These are phyloP conservation scores for Leccinum variicolor DNA, from an alignment of 768 basidiomycete species.

Conservation along the genomic window DNA sequence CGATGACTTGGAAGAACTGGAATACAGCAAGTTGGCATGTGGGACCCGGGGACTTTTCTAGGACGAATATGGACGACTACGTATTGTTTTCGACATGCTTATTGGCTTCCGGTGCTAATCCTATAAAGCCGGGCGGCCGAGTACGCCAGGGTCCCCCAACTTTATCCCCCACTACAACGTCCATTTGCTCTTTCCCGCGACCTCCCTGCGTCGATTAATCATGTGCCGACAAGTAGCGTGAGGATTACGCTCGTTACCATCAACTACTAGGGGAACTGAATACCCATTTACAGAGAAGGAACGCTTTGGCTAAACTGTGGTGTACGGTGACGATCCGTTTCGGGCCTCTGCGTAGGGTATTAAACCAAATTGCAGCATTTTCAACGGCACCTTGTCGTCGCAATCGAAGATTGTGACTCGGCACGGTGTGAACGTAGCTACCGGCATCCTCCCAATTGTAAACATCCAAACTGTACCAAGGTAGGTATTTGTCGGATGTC, in stretches of 20 bases:
- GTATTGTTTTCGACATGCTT: conserved; percentile 27
- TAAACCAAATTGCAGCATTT: conserved; percentile 54
- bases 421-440: conserved; percentile 60
- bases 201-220: conserved; percentile 1
- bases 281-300: conserved; percentile 53
- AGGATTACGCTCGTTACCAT: conserved; percentile 29
- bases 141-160: conserved; percentile 12
- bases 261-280: background rate
- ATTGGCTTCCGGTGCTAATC: conserved; percentile 23
- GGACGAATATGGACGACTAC: conserved; percentile 26
- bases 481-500: conserved; percentile 37
- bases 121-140: conserved; percentile 26
- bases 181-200: background rate
- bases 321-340: conserved; percentile 38
- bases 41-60: conserved; percentile 24
- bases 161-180: conserved; percentile 7
- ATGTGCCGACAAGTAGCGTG: conserved; percentile 83
- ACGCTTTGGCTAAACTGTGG: conserved; percentile 72
- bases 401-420: conserved; percentile 74
- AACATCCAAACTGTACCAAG: conserved; percentile 49
- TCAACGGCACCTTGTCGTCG: conserved; percentile 69
- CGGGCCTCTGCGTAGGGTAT: background rate
- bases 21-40: conserved; percentile 29
- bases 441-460: conserved; percentile 56
- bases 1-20: conserved; percentile 16